phyloP scores from a whole-genome alignment of 306 rosid genomes.

The Citrullus mucosospermus region DNA sequence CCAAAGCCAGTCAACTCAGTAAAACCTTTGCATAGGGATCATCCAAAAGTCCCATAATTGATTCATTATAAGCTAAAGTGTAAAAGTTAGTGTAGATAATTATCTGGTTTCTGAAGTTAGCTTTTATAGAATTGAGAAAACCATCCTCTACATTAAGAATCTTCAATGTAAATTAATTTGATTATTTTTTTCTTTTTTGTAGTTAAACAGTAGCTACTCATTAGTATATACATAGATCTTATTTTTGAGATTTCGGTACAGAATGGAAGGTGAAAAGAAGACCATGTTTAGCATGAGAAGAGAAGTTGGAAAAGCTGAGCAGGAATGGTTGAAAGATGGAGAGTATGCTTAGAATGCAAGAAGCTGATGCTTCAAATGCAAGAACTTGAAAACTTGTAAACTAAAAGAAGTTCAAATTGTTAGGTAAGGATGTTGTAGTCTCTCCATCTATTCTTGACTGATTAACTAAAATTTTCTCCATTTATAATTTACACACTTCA shows the following conservation, averaged over 20 bases:
- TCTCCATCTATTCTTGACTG: slow-evolving; percentile 30
- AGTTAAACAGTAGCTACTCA: not conserved
- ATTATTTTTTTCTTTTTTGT: not conserved
- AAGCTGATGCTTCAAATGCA: slow-evolving; percentile 37
- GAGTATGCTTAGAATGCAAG: slow-evolving; percentile 36
- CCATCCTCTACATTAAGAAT: not conserved
- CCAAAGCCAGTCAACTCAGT: not conserved
- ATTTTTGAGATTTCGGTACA: not conserved
- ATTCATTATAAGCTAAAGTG: not conserved
- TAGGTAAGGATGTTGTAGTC: slow-evolving; percentile 46
- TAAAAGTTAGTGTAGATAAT: not conserved
- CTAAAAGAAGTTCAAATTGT: slow-evolving; percentile 28
- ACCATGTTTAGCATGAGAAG: not conserved
- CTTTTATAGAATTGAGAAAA: not conserved
- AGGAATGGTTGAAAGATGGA: not conserved
- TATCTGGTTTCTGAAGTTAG: not conserved
- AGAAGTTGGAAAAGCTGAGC: not conserved
- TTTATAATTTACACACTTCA: not conserved
- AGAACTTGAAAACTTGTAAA: slow-evolving; percentile 43
- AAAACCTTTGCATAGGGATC: not conserved
- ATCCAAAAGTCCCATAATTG: not conserved
- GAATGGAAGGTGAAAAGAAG: not conserved
- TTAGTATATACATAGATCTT: not conserved
- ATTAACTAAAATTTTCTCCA: not conserved
- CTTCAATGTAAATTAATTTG: not conserved